phyloP scores from a whole-genome alignment of 345 rosid species.

The Eucalyptus dawsonii region DNA sequence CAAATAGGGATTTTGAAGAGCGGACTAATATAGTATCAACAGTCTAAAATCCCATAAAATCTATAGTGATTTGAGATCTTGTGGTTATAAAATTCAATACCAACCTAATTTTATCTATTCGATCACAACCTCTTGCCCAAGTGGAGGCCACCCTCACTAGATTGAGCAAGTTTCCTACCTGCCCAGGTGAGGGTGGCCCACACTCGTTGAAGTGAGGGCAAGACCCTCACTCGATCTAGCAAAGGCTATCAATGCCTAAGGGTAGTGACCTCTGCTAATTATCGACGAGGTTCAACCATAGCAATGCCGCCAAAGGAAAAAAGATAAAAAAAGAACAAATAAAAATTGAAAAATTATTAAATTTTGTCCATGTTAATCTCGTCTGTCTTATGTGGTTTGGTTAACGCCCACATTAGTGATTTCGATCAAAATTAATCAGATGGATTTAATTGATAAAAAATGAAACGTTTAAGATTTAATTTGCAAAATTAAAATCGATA shows the following conservation, averaged over 20 bases:
- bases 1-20: fast-evolving
- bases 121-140: fast-evolving
- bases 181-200: fast-evolving
- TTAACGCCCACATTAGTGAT: fast-evolving
- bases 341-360: too few species aligned
- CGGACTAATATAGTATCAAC: neutral
- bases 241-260: too few species aligned
- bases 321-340: fast-evolving
- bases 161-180: fast-evolving
- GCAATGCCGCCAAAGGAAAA: fast-evolving
- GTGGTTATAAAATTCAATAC: fast-evolving
- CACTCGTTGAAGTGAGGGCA: fast-evolving
- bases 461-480: too few species aligned
- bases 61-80: fast-evolving
- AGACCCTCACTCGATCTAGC: too few species aligned
- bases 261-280: fast-evolving
- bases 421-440: fast-evolving
- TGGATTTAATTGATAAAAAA: too few species aligned
- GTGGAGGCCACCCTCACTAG: fast-evolving
- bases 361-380: fast-evolving
- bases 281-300: fast-evolving
- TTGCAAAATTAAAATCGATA: too few species aligned
- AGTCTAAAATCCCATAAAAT: fast-evolving
- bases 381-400: fast-evolving
- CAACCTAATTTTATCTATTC: fast-evolving